Base-by-base conservation (phyloP, 768 basidiomycete species). In the Phylloporus arenicola region DNA sequence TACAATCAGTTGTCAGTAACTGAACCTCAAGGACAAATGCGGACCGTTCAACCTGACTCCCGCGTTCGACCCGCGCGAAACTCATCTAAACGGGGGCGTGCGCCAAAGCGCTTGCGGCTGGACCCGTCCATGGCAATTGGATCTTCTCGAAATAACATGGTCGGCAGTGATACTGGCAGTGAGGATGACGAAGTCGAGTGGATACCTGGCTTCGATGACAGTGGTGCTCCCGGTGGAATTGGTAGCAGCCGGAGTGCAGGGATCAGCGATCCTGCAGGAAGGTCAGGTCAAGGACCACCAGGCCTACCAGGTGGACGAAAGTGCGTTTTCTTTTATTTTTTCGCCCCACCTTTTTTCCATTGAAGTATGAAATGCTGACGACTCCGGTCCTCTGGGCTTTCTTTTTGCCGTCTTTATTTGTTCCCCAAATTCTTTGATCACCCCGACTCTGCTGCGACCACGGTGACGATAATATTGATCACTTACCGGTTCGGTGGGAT, bases 151-250 rank as follows among this genome's bases (percentile, higher is more conserved):
- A 25, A 38, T 12, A 48, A 53, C 31, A 6, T 52, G 11, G 43
- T 20, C 8, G 56, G 60, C n/a, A 67, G 66, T 19, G 67, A 67
- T 2, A 59, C 61, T 19, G 66, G 68, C 2, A 69, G 63, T 9
- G 66, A 67, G 0, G 65, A 67, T 1, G 66, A 69, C 1, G 66
- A 68, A 2, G 41, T 59, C 19, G 65, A 67, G 20, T 62, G 55
- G 58, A 43, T 53, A 6, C 51, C 48, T 53, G 59, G 60, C 12
- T 22, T 38, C 29, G 48, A 51, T 33, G 45, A 42, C 3, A 39
- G 37, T 31, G 40, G 34, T 31, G 50, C 38, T 29, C 17, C 43
- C 6, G 53, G 50, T 16, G 47, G 44, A 4, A 24, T 22, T 6
- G 43, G 46, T 2, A 12, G 17, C 3, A 19, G 43, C 6, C 38